Evolutionary conservation across 1,284 basidiomycete species (phyloP), one percentile per base, ranked within the genome.

Genomic region (Ustilago xerochloae): DNA sequence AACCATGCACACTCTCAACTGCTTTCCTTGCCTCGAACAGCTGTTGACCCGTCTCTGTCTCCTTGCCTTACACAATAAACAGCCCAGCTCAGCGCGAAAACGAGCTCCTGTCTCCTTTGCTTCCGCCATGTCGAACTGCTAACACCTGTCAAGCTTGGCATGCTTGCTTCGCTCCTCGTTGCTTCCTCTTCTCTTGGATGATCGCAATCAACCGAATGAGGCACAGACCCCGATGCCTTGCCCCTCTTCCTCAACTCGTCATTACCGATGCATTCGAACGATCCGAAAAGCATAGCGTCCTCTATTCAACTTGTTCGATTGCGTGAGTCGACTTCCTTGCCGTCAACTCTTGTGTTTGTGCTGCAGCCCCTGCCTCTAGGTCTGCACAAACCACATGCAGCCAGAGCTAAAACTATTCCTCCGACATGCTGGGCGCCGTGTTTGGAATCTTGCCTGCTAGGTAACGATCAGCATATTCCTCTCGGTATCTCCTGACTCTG

Each of bases 91-190:
- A 51, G 22, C 20, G n/a, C 18, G n/a, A n/a, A n/a, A n/a, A n/a
- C n/a, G n/a, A 28, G 13, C 10, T 43, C 22, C 22, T 43, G 8
- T 43, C 41, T 20, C 26, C 20, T 26, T 32, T 35, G 24, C 29
- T n/a, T n/a, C n/a, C n/a, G n/a, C n/a, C n/a, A n/a, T n/a, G n/a
- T n/a, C n/a, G n/a, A n/a, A n/a, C 20, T 10, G 32, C 15, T n/a
- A 36, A 35, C 28, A n/a, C 16, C 46, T 55, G 59, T 61, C 59
- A 54, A 61, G 35, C 59, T 53, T 48, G 43, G 43, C 51, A 38
- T 49, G 45, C 26, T 30, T 4, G 16, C n/a, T 5, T 33, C 48
- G 41, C 36, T 18, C 30, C 16, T 58, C 41, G 41, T 7, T 32
- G 29, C 20, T 26, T 26, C n/a, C 20, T 18, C 20, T 28, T 46